These are phyloP conservation scores for Fusarium multiceps DNA, from an alignment of 2,329 filamentous ascomycete genomes.

Conservation along the genomic window DNA sequence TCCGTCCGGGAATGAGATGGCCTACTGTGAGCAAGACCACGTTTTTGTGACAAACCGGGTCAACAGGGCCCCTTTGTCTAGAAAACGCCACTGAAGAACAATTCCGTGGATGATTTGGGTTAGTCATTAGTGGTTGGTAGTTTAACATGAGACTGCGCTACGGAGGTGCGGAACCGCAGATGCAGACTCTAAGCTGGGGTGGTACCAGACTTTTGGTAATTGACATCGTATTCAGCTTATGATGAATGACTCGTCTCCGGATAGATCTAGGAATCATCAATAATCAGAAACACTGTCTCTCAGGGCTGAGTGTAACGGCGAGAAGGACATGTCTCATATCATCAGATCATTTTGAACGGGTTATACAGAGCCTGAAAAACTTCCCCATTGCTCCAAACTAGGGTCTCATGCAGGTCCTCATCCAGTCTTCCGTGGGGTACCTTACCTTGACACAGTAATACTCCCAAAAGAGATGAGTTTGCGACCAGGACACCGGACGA, in stretches of 20 bases:
- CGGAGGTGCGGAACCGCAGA: slow-evolving; percentile 29
- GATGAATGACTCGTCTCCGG: background rate
- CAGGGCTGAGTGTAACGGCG: background rate
- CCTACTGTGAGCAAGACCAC: slow-evolving; percentile 4
- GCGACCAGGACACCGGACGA: background rate
- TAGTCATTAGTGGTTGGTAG: background rate
- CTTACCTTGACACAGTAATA: background rate
- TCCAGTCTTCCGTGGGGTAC: slow-evolving; percentile 1
- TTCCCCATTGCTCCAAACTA: background rate
- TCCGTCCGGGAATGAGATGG: slow-evolving; percentile 8
- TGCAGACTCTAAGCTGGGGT: slow-evolving; percentile 10
- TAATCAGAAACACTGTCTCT: background rate
- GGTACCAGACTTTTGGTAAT: background rate
- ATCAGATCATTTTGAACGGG: background rate
- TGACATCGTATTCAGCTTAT: background rate
- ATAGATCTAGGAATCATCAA: background rate
- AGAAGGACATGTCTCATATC: background rate
- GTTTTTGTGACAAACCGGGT: background rate
- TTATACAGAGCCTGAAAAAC: background rate
- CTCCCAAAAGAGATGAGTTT: background rate
- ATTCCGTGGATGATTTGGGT: background rate
- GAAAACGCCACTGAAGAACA: background rate
- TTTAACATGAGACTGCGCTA: background rate
- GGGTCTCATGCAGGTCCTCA: background rate
- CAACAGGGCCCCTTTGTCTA: background rate